Conservation (phyloP, 371 early-diverging fungal species). For the Mortierella sp. region DNA sequence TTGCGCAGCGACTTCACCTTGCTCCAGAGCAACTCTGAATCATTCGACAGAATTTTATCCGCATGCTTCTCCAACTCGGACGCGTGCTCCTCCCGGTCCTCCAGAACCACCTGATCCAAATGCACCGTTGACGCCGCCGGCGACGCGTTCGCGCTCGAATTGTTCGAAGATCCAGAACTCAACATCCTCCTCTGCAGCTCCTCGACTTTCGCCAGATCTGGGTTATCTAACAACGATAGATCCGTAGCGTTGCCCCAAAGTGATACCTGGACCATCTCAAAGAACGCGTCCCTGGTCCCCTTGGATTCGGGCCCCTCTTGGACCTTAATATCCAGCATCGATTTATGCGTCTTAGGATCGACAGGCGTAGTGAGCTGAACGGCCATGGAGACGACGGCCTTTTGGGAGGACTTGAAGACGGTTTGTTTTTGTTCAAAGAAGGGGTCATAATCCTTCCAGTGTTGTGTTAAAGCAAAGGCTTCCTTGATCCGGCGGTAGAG, state of each 20-base stretch:
- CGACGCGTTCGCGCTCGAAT: background rate
- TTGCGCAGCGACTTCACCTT: constrained; percentile 62
- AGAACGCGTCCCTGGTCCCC: constrained; percentile 66
- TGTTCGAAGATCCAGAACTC: constrained; percentile 21
- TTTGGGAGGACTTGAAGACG: constrained; percentile 75
- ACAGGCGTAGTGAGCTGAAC: constrained; percentile 62
- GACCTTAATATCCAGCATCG: constrained; percentile 43
- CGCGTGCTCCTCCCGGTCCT: constrained; percentile 18
- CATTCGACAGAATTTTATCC: constrained; percentile 70
- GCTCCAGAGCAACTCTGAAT: constrained; percentile 73
- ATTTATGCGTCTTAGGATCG: constrained; percentile 15
- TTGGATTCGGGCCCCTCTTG: constrained; percentile 58
- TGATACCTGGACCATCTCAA: constrained; percentile 79
- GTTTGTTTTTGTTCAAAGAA: constrained; percentile 79
- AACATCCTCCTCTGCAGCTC: constrained; percentile 72
- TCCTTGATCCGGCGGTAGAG: constrained; percentile 85
- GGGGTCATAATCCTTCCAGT: constrained; percentile 83
- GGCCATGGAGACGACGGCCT: constrained; percentile 76
- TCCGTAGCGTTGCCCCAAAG: constrained; percentile 95
- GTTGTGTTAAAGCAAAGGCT: constrained; percentile 65
- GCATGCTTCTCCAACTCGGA: constrained; percentile 54
- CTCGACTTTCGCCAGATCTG: constrained; percentile 76
- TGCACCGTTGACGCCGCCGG: constrained; percentile 20
- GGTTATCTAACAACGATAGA: constrained; percentile 82
- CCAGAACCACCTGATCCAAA: constrained; percentile 58